Evolutionary conservation across 78 protist genomes (phyloP).

Genomic region (Pelomyxa schiedti): DNA sequence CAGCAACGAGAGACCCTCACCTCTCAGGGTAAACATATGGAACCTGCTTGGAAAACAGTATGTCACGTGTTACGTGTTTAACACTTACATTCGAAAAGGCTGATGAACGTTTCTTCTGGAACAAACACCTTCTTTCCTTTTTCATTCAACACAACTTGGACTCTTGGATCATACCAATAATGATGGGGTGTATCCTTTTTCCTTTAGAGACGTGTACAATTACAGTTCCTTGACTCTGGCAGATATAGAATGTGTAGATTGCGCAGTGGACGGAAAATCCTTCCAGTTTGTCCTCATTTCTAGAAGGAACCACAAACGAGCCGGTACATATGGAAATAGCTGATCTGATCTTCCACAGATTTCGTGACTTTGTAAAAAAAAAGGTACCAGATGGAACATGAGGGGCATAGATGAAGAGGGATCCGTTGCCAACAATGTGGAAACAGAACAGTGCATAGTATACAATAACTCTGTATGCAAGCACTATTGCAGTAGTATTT

Average conservation of each 20-base stretch:
- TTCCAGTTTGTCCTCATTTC: background rate
- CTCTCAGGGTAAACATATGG: no score
- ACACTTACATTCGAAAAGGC: no score
- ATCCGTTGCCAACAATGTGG: constrained; percentile 74
- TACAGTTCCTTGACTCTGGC: background rate
- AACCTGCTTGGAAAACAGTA: no score
- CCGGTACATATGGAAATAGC: background rate
- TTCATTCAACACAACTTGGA: background rate
- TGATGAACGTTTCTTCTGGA: background rate
- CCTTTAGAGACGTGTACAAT: background rate
- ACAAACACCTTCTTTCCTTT: background rate
- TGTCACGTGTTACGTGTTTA: no score
- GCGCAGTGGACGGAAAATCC: no score
- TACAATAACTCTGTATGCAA: background rate
- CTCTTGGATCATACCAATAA: background rate
- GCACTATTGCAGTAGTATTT: background rate
- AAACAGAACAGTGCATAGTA: constrained; percentile 54
- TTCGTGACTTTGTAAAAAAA: constrained; percentile 44
- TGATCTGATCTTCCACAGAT: constrained; percentile 4
- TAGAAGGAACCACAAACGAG: background rate
- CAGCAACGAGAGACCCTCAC: no score
- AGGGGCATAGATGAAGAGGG: constrained; percentile 81
- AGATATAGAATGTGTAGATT: no score
- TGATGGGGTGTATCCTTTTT: background rate
- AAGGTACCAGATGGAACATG: constrained; percentile 66